A percentile compares a stretch with the other conserved stretches of the same genome.
Conservation (phyloP, 1,284 basidiomycete species). For the Waitea zeae region DNA sequence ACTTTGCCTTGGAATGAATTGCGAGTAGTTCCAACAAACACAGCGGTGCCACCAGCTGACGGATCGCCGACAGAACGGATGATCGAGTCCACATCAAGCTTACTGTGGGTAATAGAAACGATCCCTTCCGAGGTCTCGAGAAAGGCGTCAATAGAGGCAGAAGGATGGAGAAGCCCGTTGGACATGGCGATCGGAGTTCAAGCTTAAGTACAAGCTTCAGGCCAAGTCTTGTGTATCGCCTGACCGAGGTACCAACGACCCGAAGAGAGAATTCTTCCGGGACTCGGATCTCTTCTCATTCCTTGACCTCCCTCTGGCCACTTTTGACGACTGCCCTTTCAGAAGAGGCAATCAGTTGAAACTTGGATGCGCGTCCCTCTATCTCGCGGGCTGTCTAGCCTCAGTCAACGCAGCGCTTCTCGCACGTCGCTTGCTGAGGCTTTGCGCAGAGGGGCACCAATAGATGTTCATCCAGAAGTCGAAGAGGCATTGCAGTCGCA, state of each 20-base stretch:
- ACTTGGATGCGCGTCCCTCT: neutral
- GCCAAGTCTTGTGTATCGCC: too few relatives aligned
- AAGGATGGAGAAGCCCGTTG: too few relatives aligned
- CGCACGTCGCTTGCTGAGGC: neutral
- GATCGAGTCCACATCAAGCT: slow-evolving; percentile 38
- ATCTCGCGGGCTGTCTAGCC: too few relatives aligned
- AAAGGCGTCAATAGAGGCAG: slow-evolving; percentile 28
- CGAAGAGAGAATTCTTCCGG: too few relatives aligned
- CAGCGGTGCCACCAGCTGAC: slow-evolving; percentile 50
- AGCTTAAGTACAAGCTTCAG: too few relatives aligned
- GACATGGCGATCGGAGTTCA: too few relatives aligned
- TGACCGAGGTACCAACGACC: too few relatives aligned
- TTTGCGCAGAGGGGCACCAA: slow-evolving; percentile 19
- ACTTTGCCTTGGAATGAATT: slow-evolving; percentile 55
- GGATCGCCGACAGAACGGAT: slow-evolving; percentile 42
- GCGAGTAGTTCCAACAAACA: slow-evolving; percentile 61
- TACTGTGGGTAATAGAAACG: slow-evolving; percentile 41
- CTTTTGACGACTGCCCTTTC: too few relatives aligned
- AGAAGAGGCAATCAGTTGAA: too few relatives aligned
- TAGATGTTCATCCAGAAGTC: slow-evolving; percentile 68
- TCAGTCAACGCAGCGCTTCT: neutral
- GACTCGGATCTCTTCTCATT: too few relatives aligned
- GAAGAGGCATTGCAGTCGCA: slow-evolving; percentile 49
- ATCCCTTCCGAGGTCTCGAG: slow-evolving; percentile 27
- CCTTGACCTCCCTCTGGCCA: too few relatives aligned